phyloP scores from a whole-genome alignment of 148 eudicot genomes.

The Nepenthes gracilis region DNA sequence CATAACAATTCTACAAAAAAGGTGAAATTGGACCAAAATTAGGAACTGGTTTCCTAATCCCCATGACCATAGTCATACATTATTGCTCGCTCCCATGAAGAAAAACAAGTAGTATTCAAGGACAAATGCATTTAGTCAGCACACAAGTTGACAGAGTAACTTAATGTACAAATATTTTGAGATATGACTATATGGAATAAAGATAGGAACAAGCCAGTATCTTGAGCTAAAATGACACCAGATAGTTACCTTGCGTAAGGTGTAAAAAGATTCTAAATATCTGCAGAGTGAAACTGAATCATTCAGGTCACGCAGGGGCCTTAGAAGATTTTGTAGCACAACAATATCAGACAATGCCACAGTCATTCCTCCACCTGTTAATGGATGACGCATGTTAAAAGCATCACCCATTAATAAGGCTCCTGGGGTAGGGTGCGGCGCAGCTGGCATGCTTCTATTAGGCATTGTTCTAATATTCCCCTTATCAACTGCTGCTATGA shows the following conservation, averaged over 20 bases:
- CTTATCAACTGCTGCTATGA: slow-evolving; percentile 55
- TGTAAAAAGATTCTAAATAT: slow-evolving; percentile 69
- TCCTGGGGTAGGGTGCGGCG: slow-evolving; percentile 70
- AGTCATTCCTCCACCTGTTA: slow-evolving; percentile 91
- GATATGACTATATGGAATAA: too few relatives aligned
- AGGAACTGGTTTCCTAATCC: too few relatives aligned
- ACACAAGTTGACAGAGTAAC: too few relatives aligned
- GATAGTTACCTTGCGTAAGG: slow-evolving; percentile 58
- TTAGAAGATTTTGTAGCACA: slow-evolving; percentile 51
- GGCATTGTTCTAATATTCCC: slow-evolving; percentile 71
- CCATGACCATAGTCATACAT: too few relatives aligned
- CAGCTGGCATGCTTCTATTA: slow-evolving; percentile 77
- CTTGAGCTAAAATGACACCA: neutral
- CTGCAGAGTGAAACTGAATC: slow-evolving; percentile 42
- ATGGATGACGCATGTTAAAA: slow-evolving; percentile 87
- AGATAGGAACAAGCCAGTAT: too few relatives aligned
- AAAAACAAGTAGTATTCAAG: too few relatives aligned
- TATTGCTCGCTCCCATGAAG: too few relatives aligned
- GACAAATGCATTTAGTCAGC: too few relatives aligned
- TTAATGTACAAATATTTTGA: too few relatives aligned
- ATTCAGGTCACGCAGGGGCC: slow-evolving; percentile 43
- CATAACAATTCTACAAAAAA: too few relatives aligned
- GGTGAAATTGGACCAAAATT: too few relatives aligned
- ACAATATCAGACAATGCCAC: slow-evolving; percentile 75
- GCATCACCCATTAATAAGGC: slow-evolving; percentile 82